Evolutionary conservation across 2,329 filamentous ascomycete genomes (phyloP).

Genomic region (Fusarium keratoplasticum): DNA sequence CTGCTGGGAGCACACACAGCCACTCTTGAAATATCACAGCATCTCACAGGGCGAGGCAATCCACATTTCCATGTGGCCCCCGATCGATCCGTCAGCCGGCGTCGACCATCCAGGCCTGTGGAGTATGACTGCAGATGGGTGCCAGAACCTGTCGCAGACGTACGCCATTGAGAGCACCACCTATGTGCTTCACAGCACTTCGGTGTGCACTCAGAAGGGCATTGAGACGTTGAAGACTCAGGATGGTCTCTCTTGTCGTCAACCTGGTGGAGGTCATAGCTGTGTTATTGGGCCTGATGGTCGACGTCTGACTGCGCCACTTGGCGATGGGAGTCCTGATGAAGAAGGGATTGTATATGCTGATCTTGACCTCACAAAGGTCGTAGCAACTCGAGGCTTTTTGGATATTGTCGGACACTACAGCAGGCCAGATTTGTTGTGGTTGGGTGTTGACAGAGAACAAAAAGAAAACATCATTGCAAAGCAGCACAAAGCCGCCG

Average conservation of each 20-base stretch:
- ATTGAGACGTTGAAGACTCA: slow-evolving; percentile 55
- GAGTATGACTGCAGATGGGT: slow-evolving; percentile 50
- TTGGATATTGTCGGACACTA: slow-evolving; percentile 53
- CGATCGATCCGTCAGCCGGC: slow-evolving; percentile 35
- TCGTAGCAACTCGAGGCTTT: slow-evolving; percentile 54
- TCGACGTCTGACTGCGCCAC: slow-evolving; percentile 23
- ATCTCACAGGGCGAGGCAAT: slow-evolving; percentile 58
- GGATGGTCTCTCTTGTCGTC: slow-evolving; percentile 45
- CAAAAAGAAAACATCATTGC: slow-evolving; percentile 30
- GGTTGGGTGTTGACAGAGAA: slow-evolving; percentile 45
- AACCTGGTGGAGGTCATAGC: slow-evolving; percentile 38
- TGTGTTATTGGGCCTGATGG: slow-evolving; percentile 41
- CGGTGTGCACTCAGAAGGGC: slow-evolving; percentile 54
- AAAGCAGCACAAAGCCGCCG: slow-evolving; percentile 7
- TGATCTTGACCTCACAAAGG: slow-evolving; percentile 59
- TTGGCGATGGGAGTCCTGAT: slow-evolving; percentile 22
- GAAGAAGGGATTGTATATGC: slow-evolving; percentile 62
- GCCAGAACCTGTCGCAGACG: slow-evolving; percentile 59
- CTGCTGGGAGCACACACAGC: slow-evolving; percentile 65
- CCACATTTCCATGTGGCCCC: slow-evolving; percentile 62
- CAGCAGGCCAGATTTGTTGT: slow-evolving; percentile 54
- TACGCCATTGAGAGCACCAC: slow-evolving; percentile 68
- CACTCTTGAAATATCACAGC: slow-evolving; percentile 61
- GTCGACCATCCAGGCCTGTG: slow-evolving; percentile 41
- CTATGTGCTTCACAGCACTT: slow-evolving; percentile 59